These are phyloP conservation scores for Camellia sinensis DNA, from an alignment of 148 eudicot species.

Conservation along the genomic window DNA sequence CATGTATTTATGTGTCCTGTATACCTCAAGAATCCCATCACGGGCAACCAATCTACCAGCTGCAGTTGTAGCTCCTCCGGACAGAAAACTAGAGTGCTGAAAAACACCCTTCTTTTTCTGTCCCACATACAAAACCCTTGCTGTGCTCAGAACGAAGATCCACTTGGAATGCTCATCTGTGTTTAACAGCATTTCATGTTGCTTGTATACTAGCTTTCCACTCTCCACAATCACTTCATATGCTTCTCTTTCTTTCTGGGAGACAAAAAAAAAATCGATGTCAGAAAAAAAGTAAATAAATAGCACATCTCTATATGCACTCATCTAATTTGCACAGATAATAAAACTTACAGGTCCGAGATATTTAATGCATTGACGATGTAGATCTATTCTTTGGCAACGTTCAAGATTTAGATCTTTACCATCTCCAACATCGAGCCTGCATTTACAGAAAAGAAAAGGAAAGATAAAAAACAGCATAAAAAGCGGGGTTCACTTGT, in stretches of 20 bases:
- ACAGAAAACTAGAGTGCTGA: slow-evolving; percentile 30
- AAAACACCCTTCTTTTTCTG: slow-evolving; percentile 30
- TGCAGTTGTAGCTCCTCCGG: slow-evolving; percentile 33
- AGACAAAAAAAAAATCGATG: not conserved
- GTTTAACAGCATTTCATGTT: slow-evolving; percentile 14
- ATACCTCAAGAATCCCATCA: slow-evolving; percentile 26
- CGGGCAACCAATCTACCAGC: slow-evolving; percentile 32
- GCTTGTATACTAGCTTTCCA: slow-evolving; percentile 24
- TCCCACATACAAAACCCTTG: slow-evolving; percentile 28
- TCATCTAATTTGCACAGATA: not conserved
- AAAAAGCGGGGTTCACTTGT: not conserved
- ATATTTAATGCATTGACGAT: slow-evolving; percentile 32
- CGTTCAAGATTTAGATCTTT: slow-evolving; percentile 27
- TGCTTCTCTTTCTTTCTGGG: slow-evolving; percentile 22
- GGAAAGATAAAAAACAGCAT: not conserved
- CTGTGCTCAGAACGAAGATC: slow-evolving; percentile 29
- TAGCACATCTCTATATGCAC: not conserved
- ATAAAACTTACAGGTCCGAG: slow-evolving; percentile 33
- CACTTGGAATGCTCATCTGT: slow-evolving; percentile 24
- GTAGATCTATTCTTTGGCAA: slow-evolving; percentile 19
- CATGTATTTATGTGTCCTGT: not conserved
- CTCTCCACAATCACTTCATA: slow-evolving; percentile 31
- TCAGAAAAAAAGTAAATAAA: not conserved
- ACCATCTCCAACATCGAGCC: slow-evolving; percentile 40
- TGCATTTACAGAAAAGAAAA: slow-evolving; percentile 15